phyloP scores from a whole-genome alignment of 139 green algal species.

The Chlorella vulgaris region DNA sequence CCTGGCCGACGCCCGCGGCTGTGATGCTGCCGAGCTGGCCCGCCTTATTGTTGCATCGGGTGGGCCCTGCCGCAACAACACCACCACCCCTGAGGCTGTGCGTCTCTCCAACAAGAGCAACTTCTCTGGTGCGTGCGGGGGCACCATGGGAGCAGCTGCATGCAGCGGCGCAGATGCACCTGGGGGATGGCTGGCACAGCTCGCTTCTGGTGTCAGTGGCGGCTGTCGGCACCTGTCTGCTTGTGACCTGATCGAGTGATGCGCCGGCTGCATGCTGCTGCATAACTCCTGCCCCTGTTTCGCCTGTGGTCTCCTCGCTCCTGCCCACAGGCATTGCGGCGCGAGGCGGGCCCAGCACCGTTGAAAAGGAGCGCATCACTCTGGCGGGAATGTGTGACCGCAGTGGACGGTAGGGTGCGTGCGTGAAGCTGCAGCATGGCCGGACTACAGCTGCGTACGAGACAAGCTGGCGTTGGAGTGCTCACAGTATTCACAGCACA shows the following conservation, averaged over 20 bases:
- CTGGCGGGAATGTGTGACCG: conserved; percentile 2
- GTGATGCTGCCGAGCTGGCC: not conserved
- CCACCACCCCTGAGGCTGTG: conserved; percentile 12
- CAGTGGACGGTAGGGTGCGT: not conserved
- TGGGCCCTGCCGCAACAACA: not conserved
- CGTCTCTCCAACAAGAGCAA: conserved; percentile 3
- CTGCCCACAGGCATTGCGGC: conserved; percentile 1
- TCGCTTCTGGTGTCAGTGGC: not conserved
- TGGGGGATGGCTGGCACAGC: not conserved
- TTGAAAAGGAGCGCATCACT: conserved; percentile 1
- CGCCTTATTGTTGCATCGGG: not conserved
- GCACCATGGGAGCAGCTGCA: no score
- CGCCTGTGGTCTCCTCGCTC: not conserved
- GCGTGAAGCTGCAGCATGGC: no score
- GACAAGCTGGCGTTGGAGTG: no score
- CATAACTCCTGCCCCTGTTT: not conserved
- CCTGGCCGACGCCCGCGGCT: conserved; percentile 19
- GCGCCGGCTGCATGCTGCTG: not conserved
- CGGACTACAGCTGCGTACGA: no score
- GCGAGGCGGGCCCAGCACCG: not conserved
- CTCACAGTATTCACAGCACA: no score
- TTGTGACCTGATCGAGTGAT: no score
- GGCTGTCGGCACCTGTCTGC: not conserved
- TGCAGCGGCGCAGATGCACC: no score
- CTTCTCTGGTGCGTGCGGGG: not conserved